Evolutionary conservation across 257 asterid species (phyloP).

Genomic region (Solanum neorickii): DNA sequence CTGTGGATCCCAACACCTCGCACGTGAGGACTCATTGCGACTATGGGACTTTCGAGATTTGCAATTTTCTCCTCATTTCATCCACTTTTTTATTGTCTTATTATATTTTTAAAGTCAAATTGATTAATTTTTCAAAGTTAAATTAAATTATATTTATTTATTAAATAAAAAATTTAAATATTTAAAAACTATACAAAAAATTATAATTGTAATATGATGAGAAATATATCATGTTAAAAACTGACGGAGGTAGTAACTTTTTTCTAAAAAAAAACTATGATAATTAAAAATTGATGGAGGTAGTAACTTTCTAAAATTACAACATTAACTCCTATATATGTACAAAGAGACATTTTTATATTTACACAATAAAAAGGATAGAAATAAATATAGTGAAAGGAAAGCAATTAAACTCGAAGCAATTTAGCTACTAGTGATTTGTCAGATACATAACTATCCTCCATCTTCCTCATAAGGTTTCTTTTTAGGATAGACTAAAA

Average conservation of each 20-base stretch:
- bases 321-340: not conserved
- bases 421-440: not conserved
- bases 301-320: not conserved
- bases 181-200: no score
- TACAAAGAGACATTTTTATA: not conserved
- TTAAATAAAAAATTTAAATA: no score
- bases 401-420: not conserved
- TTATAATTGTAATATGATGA: no score
- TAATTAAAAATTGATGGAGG: not conserved
- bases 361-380: not conserved
- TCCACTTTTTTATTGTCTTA: no score
- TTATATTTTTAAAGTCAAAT: no score
- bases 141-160: no score
- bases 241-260: no score
- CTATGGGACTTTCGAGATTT: constrained; percentile 6
- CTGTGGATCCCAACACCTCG: constrained; percentile 10
- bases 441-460: not conserved
- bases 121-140: no score
- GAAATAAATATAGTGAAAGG: not conserved
- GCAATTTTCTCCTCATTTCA: not conserved
- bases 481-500: not conserved
- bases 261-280: no score
- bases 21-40: not conserved
- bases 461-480: not conserved
- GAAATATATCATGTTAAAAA: no score